phyloP scores from a whole-genome alignment of 2,329 filamentous ascomycete genomes.

The Catunica adiposa region DNA sequence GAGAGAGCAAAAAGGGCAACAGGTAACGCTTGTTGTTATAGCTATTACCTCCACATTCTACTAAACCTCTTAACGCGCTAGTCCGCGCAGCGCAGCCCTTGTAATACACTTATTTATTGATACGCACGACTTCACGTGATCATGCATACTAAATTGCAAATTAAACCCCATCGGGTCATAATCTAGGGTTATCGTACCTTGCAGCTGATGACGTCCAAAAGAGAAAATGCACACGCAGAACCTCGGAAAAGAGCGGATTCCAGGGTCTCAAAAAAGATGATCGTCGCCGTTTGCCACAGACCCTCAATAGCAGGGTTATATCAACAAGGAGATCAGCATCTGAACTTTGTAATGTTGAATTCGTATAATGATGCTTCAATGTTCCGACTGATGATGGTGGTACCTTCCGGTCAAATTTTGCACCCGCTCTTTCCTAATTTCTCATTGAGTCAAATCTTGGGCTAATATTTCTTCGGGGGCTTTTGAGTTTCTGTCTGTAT shows the following conservation, averaged over 20 bases:
- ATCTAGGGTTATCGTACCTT: neutral
- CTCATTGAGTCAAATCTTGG: neutral
- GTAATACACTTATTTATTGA: constrained; percentile 1
- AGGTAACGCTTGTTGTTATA: neutral
- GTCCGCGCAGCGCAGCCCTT: neutral
- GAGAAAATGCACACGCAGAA: neutral
- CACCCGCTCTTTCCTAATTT: neutral
- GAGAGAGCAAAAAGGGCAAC: neutral
- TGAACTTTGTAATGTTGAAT: neutral
- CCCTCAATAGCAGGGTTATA: neutral
- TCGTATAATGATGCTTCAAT: neutral
- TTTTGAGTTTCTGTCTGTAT: neutral
- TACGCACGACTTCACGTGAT: neutral
- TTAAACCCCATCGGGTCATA: neutral
- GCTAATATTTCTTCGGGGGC: neutral
- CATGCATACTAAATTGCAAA: neutral
- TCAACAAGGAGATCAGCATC: neutral
- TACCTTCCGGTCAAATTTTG: neutral
- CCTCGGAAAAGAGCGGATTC: neutral
- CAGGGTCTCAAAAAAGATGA: neutral
- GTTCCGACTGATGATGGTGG: neutral
- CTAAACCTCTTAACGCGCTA: neutral
- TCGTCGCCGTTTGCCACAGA: neutral
- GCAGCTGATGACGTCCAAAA: neutral
- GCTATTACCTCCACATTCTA: neutral